A percentile compares a stretch with the other conserved stretches of the same genome.
phyloP scores from a whole-genome alignment of 176 grass and related monocot genomes.

The Carex kokanica region DNA sequence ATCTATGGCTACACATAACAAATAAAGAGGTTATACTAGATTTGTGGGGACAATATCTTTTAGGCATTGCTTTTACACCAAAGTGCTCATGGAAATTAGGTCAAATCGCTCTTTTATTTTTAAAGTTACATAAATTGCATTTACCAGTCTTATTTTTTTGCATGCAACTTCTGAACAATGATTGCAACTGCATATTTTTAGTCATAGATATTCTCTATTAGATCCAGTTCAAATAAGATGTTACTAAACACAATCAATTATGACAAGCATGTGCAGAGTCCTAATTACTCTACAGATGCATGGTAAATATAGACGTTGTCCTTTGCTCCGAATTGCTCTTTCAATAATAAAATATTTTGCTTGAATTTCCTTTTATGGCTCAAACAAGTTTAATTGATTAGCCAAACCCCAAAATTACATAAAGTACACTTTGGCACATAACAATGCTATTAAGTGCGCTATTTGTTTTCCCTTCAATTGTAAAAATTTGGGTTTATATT shows the following conservation, averaged over 20 bases:
- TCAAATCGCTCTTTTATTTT: background rate
- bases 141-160: background rate
- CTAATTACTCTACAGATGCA: background rate
- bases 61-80: background rate
- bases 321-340: background rate
- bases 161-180: background rate
- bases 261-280: no score
- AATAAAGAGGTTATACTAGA: background rate
- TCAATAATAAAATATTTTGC: background rate
- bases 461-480: background rate
- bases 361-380: background rate
- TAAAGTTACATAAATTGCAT: background rate
- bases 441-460: background rate
- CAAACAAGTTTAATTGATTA: background rate
- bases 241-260: background rate
- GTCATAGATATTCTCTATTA: background rate
- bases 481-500: conserved; percentile 17
- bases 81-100: background rate
- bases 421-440: background rate
- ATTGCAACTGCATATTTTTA: background rate
- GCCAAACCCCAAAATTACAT: background rate
- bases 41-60: background rate
- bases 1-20: background rate
- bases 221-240: background rate
- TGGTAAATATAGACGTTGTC: background rate